Evolutionary conservation across 2,329 filamentous ascomycete genomes (phyloP), one percentile per base, ranked within the genome.

Genomic region (Aphanocladium album): DNA sequence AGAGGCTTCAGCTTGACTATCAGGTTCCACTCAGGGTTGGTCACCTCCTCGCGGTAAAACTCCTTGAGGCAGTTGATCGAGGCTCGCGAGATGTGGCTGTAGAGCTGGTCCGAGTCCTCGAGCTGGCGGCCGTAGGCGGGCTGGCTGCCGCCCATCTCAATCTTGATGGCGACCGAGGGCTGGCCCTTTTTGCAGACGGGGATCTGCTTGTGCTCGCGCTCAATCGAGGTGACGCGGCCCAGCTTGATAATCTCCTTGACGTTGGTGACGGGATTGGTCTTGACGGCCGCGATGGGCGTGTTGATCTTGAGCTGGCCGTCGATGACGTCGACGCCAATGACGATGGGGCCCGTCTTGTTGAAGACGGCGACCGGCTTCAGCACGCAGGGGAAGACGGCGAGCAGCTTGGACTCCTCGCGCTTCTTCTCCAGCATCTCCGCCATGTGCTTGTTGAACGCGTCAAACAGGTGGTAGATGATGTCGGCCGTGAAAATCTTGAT

Each of bases 401-500:
- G 79, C 79, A 97, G 86, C 81, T 98, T 98, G 70, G 88, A 90
- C 70, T 98, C 93, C 71, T 98, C 93, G 82, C 97, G 97, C 80
- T 92, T 93, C 81, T 93, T 89, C 77, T 93, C 92, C 33, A 88
- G 82, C 67, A 96, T 83, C 68, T 90, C 82, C 33, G 88, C 87
- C 90, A 97, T 96, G 76, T 99, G 93, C 75, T 90, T 91, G 47
- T 90, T 98, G 78, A 99, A 99, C 65, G 90, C 83, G 76, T 99
- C 96, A 74, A 99, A 99, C 61, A 99, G 81, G 75, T 99, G 95
- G 77, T 99, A 99, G 71, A 99, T 99, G 69, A 99, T 99, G 75
- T 99, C 93, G 2, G 96, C 95, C 3, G 91, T 96, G 80, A 99
- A 99, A 69, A 99, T 90, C 81, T 96, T 98, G 78, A 99, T 90